Evolutionary conservation across 768 basidiomycete species (phyloP).

Genomic region (Macrolepiota fuliginosa): DNA sequence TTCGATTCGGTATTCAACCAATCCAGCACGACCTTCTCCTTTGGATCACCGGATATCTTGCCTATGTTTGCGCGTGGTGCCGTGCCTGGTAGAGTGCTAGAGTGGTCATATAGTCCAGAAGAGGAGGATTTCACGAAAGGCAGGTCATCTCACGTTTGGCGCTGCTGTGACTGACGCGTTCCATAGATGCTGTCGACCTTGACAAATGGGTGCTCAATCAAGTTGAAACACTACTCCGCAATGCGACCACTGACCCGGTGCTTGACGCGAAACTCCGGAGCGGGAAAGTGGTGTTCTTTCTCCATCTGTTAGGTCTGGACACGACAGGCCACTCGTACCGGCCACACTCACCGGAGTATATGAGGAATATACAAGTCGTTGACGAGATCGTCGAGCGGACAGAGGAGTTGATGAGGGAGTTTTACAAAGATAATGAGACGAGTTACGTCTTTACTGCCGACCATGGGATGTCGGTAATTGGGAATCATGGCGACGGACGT

Average conservation of each 20-base stretch:
- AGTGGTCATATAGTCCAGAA: slow-evolving; percentile 75
- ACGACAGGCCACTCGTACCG: slow-evolving; percentile 86
- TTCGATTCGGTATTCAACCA: slow-evolving; percentile 91
- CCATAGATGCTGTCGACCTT: slow-evolving; percentile 67
- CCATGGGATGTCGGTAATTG: slow-evolving; percentile 87
- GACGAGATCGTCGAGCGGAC: slow-evolving; percentile 70
- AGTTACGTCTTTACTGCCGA: slow-evolving; percentile 83
- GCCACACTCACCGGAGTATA: slow-evolving; percentile 86
- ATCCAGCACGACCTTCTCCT: slow-evolving; percentile 73
- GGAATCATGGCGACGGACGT: slow-evolving; percentile 90
- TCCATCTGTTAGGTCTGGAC: slow-evolving; percentile 82
- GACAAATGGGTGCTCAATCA: slow-evolving; percentile 81
- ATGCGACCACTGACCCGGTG: slow-evolving; percentile 51
- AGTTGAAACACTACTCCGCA: slow-evolving; percentile 56
- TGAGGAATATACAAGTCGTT: slow-evolving; percentile 79
- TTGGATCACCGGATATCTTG: slow-evolving; percentile 86
- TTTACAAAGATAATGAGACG: slow-evolving; percentile 68
- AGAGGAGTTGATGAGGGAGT: slow-evolving; percentile 57
- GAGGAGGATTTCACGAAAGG: slow-evolving; percentile 89
- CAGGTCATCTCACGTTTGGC: slow-evolving; percentile 16
- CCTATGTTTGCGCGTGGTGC: slow-evolving; percentile 86
- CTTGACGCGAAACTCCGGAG: slow-evolving; percentile 52
- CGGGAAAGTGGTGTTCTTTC: slow-evolving; percentile 71
- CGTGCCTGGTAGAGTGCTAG: slow-evolving; percentile 61
- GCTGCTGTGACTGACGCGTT: background rate